Evolutionary conservation across 1,139 yeast species (phyloP).

Genomic region (Blastobotrys apis): DNA sequence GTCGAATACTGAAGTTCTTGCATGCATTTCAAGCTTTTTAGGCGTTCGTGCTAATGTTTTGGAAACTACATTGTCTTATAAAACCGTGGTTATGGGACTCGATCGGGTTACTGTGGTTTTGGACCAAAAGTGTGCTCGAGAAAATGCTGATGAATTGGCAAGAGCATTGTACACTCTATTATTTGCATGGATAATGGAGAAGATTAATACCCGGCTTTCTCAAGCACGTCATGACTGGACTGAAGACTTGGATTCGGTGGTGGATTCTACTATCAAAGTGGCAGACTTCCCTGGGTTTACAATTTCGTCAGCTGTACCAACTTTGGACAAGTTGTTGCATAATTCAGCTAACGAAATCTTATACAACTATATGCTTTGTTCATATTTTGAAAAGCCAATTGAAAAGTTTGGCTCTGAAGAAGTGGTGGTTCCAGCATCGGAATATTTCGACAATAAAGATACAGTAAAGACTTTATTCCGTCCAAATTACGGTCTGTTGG

Average conservation of each 20-base stretch:
- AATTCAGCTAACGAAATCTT: conserved; percentile 42
- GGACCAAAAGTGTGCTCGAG: conserved; percentile 41
- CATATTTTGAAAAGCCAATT: conserved; percentile 37
- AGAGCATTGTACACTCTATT: conserved; percentile 40
- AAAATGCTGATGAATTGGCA: conserved; percentile 42
- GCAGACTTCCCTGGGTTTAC: conserved; percentile 43
- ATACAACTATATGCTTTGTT: conserved; percentile 37
- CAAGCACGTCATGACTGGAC: conserved; percentile 27
- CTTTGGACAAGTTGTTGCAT: conserved; percentile 39
- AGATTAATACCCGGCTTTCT: conserved; percentile 36
- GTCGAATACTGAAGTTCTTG: conserved; percentile 35
- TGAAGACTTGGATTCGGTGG: conserved; percentile 30
- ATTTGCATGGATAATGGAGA: conserved; percentile 41
- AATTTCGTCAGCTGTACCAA: conserved; percentile 34
- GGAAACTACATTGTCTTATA: conserved; percentile 38
- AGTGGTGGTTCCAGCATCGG: conserved; percentile 36
- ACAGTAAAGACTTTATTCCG: conserved; percentile 37
- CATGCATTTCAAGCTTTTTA: conserved; percentile 38
- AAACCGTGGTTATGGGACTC: conserved; percentile 36
- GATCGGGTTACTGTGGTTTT: conserved; percentile 42
- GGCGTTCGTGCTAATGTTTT: conserved; percentile 40
- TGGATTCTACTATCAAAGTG: conserved; percentile 37
- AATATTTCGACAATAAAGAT: conserved; percentile 41
- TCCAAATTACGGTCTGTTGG: conserved; percentile 37
- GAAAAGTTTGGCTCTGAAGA: conserved; percentile 40